Base-by-base conservation (phyloP, 225 moss, liverwort and hornwort species). In the Polytrichum formosum region DNA sequence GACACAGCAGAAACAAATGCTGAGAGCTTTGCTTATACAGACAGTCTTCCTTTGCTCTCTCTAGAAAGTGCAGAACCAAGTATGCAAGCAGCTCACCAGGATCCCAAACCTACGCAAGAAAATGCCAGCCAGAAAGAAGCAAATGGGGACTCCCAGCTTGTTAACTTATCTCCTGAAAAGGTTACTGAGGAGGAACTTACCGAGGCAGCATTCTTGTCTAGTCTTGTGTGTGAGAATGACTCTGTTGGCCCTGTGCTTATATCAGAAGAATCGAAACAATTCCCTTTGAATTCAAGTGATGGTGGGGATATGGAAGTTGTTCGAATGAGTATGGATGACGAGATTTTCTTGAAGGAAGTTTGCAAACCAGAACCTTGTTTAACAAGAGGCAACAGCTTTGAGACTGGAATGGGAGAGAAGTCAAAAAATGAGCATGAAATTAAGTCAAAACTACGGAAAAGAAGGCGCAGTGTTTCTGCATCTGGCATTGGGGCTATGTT, bases 401-500 rank as follows among this genome's bases (percentile, higher is more conserved):
- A 80, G 72, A 46, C 67, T 71, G 78, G 70, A 56, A 31, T 63
- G 4, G 72, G 63, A 69, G 78, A 78, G 26, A 62, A 35, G n/a
- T 64, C 72, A 1, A 68, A 54, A 33, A 69, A 27, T 53, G 78
- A 73, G 1, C 28, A 28, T 60, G 72, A 82, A 65, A 83, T 70
- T 67, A 70, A 62, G 64, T 61, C 67, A 54, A 73, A 67, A 28
- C 64, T 79, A 63, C 79, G 76, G 17, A 83, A 83, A 64, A 63
- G 82, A 63, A 76, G 82, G 37, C 82, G 82, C 26, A 83, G 79
- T 53, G 76, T 73, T 63, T 83, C 82, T 67, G 82, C 82, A 63
- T 83, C 82, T 33, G 82, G 79, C 18, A 76, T 83, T 76, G 73
- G 82, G 55, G 79, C 73, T 72, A 83, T 79, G 73, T 70, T 83